Base-by-base conservation (phyloP, 495 filamentous ascomycete species). In the Tuber calosporum region DNA sequence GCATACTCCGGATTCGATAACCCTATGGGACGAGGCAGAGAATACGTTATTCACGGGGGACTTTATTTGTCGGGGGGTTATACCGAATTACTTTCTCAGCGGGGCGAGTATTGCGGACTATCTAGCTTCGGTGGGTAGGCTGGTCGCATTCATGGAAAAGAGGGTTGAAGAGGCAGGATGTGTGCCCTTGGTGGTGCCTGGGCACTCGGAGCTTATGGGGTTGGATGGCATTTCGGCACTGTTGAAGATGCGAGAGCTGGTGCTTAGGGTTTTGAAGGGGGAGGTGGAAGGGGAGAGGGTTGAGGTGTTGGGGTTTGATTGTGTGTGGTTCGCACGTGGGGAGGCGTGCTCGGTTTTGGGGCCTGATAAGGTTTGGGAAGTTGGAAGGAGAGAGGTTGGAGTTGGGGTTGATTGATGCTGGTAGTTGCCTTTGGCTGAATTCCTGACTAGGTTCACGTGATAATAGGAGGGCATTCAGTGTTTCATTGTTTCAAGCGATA, bases 301-400 rank as follows among this genome's bases (percentile, higher is more conserved):
- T 67, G 53, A 19, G 66, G 22, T 42, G 68, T 37, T 42, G 11
- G 26, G 67, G 15, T 1, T 41, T 41, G 8, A 73, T 53, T 19
- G 30, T n/a, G 45, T 1, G 34, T 69, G 22, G 22, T 58, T 37
- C 70, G 70, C 66, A 19, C 15, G 0, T 45, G 43, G 43, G 58
- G 67, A 11, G 38, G 20, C 26, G 26, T 67, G 41, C n/a, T 34
- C 67, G 1, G 72, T 76, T 68, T 45, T 66, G 20, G 76, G 70
- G 26, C 74, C 74, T 1, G 70, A 73, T n/a, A 41, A 20, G 9
- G 39, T 77, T 30, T 78, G 76, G 72, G 70, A 73, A 9, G 75
- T 43, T 17, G 76, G 76, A 39, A 73, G 67, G 41, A 78, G 30
- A 53, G 58, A 42, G 20, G 30, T 73, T 30, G 67, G 70, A 11